A percentile compares a stretch with the other conserved stretches of the same genome.
These are phyloP conservation scores for Vigna angularis DNA, from an alignment of 306 rosid species.

Conservation along the genomic window DNA sequence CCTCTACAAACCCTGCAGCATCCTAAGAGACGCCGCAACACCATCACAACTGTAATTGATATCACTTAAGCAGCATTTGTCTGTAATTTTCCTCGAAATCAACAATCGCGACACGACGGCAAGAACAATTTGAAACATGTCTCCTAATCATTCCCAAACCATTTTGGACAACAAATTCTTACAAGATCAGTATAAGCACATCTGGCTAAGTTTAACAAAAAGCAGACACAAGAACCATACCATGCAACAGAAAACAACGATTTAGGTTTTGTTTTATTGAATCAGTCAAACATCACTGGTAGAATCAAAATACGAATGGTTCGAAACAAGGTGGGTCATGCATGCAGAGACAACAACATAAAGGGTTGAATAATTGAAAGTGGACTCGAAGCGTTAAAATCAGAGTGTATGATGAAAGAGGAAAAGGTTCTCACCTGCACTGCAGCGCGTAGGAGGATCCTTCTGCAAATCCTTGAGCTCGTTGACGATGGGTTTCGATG, in stretches of 20 bases:
- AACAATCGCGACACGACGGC: background rate
- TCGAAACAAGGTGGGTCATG: background rate
- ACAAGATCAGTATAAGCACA: conserved; percentile 8
- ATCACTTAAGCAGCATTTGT: background rate
- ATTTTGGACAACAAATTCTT: background rate
- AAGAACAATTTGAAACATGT: background rate
- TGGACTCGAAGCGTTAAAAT: background rate
- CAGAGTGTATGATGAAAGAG: background rate
- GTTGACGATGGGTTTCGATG: conserved; percentile 85
- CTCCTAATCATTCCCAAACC: conserved; percentile 10
- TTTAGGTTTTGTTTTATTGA: background rate
- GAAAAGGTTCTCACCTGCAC: conserved; percentile 68
- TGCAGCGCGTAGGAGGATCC: conserved; percentile 78
- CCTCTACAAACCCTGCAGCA: no score
- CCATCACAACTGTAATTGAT: background rate
- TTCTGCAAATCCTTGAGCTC: conserved; percentile 96
- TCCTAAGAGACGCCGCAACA: background rate
- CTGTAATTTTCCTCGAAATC: background rate
- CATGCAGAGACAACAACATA: background rate
- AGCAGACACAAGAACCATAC: background rate
- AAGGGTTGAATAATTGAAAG: background rate
- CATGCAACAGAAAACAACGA: background rate
- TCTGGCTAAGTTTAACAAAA: background rate
- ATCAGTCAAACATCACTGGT: background rate
- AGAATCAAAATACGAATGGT: background rate